Evolutionary conservation across 1,284 basidiomycete genomes (phyloP).

Genomic region (Microbotryum silenes-acaulis): DNA sequence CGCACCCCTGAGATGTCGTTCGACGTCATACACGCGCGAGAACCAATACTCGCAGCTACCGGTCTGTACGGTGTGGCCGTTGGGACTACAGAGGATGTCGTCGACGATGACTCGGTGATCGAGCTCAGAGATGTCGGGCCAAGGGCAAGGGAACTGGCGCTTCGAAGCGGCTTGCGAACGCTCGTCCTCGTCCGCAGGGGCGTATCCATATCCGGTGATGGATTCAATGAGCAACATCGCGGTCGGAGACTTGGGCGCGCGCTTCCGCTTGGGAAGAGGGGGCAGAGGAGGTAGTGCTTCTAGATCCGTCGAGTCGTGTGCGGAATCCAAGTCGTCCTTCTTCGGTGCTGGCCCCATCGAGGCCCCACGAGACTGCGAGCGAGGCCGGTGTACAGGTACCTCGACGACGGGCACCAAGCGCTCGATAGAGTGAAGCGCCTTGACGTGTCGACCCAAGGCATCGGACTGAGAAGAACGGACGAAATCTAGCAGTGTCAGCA

Average conservation of each 20-base stretch:
- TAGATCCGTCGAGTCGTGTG: too few species aligned
- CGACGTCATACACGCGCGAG: slow-evolving; percentile 27
- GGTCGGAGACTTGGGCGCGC: neutral
- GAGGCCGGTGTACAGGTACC: neutral
- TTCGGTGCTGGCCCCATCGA: too few species aligned
- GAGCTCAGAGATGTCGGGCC: neutral
- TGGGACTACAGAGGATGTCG: neutral
- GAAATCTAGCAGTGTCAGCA: neutral
- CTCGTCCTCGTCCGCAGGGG: neutral
- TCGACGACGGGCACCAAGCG: neutral
- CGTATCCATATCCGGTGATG: neutral
- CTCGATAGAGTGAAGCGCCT: neutral
- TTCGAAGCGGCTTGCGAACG: neutral
- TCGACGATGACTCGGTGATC: neutral
- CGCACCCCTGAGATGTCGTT: slow-evolving; percentile 19
- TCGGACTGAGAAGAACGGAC: neutral
- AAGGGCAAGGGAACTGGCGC: neutral
- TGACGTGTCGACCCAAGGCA: neutral
- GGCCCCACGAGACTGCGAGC: neutral
- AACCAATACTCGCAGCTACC: slow-evolving; percentile 22
- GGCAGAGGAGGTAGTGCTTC: neutral
- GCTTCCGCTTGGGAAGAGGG: neutral
- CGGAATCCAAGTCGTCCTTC: too few species aligned
- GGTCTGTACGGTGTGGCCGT: slow-evolving; percentile 2
- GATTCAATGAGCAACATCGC: slow-evolving; percentile 11